These are phyloP conservation scores for Cochlearia excelsa DNA, from an alignment of 345 rosid genomes.

Conservation along the genomic window DNA sequence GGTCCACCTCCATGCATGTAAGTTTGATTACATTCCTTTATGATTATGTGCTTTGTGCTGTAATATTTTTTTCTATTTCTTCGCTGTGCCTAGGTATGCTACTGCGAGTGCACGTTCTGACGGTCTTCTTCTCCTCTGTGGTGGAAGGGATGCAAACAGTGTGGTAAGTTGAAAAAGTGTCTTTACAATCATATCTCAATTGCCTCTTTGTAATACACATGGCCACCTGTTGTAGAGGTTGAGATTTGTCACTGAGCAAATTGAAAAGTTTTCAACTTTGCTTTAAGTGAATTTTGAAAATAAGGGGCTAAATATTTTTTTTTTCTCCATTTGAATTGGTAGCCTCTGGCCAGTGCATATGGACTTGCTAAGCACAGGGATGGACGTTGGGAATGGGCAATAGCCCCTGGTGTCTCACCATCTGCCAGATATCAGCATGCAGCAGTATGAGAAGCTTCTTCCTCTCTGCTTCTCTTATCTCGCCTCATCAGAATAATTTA, in stretches of 20 bases:
- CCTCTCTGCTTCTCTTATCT: conserved; percentile 12
- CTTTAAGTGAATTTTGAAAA: conserved; percentile 16
- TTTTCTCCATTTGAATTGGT: conserved; percentile 27
- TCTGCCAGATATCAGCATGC: conserved; percentile 98
- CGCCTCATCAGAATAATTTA: conserved; percentile 18
- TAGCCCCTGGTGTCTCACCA: conserved; percentile 96
- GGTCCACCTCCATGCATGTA: conserved; percentile 99
- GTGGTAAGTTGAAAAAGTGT: conserved; percentile 53
- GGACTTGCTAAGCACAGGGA: conserved; percentile 97
- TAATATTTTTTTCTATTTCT: conserved; percentile 23
- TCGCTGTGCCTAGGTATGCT: conserved; percentile 64
- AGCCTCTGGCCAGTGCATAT: conserved; percentile 93
- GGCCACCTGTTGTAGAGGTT: conserved; percentile 10
- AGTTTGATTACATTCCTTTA: conserved; percentile 23
- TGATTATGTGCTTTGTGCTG: conserved; percentile 11
- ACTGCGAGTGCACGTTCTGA: conserved; percentile 97
- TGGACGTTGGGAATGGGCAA: conserved; percentile 99
- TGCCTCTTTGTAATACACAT: neutral
- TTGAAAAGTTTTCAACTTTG: conserved; percentile 9
- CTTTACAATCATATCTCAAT: conserved; percentile 5
- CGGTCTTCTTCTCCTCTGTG: conserved; percentile 95
- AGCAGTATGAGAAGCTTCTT: conserved; percentile 55
- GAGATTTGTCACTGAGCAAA: conserved; percentile 1
- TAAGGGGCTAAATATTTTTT: neutral
- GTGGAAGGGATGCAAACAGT: conserved; percentile 90